phyloP scores from a whole-genome alignment of 495 filamentous ascomycete genomes.

The Penicillium bovifimosum region DNA sequence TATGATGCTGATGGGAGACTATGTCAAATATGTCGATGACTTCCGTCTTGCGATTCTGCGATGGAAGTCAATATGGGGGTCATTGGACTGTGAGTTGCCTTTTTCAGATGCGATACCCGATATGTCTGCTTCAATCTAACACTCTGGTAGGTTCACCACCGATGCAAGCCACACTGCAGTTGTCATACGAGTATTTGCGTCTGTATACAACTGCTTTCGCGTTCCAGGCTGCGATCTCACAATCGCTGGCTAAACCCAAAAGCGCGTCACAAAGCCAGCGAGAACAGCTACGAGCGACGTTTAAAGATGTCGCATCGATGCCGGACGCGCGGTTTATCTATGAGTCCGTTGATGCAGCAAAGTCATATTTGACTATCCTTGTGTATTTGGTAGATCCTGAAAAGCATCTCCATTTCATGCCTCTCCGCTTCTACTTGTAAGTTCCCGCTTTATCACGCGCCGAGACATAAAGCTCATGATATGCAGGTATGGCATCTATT shows the following conservation, averaged over 20 bases:
- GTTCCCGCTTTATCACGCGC: slow-evolving; percentile 5
- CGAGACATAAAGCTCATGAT: neutral
- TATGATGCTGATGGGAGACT: slow-evolving; percentile 60
- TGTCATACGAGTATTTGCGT: slow-evolving; percentile 59
- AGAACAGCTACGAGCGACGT: slow-evolving; percentile 41
- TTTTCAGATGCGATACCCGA: neutral
- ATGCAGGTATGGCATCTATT: slow-evolving; percentile 46
- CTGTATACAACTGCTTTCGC: slow-evolving; percentile 64
- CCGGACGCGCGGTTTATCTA: slow-evolving; percentile 60
- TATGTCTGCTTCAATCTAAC: slow-evolving; percentile 9
- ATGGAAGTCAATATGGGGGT: slow-evolving; percentile 61
- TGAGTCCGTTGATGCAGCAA: slow-evolving; percentile 58
- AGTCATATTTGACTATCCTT: slow-evolving; percentile 51
- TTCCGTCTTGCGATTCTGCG: slow-evolving; percentile 55
- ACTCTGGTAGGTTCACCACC: slow-evolving; percentile 45
- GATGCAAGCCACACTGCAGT: slow-evolving; percentile 51
- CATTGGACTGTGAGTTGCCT: slow-evolving; percentile 43
- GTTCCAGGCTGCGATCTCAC: slow-evolving; percentile 60
- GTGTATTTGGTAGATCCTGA: slow-evolving; percentile 51
- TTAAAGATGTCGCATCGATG: slow-evolving; percentile 50
- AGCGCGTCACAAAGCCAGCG: slow-evolving; percentile 32
- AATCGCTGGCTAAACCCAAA: slow-evolving; percentile 45
- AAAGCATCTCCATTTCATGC: slow-evolving; percentile 54
- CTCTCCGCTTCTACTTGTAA: slow-evolving; percentile 53
- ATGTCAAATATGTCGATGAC: slow-evolving; percentile 64